Evolutionary conservation across 2,329 filamentous ascomycete species (phyloP).

Genomic region (Sarocladium oryzae): DNA sequence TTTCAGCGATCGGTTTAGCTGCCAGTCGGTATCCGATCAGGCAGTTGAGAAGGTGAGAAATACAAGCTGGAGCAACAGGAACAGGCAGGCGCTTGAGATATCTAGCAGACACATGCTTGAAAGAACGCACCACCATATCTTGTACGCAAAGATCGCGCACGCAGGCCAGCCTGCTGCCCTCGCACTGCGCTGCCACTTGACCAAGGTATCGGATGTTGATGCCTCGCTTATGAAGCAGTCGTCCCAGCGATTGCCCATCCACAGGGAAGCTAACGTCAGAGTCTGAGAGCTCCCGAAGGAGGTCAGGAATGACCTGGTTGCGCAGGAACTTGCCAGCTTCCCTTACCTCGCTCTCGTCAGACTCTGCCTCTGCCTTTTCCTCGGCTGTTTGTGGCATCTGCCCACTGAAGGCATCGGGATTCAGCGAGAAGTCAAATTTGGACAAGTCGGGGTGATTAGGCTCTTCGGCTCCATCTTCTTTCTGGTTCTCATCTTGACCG

Average conservation of each 20-base stretch:
- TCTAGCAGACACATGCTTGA: conserved; percentile 83
- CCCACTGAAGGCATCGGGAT: conserved; percentile 92
- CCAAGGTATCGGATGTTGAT: conserved; percentile 98
- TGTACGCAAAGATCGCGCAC: conserved; percentile 72
- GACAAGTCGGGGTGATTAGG: conserved; percentile 77
- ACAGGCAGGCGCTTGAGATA: conserved; percentile 75
- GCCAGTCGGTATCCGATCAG: conserved; percentile 74
- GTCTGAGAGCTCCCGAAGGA: conserved; percentile 81
- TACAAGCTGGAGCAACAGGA: conserved; percentile 70
- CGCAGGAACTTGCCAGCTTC: conserved; percentile 74
- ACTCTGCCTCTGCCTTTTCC: conserved; percentile 75
- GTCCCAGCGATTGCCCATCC: conserved; percentile 89
- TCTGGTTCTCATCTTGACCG: conserved; percentile 11
- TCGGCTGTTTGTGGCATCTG: conserved; percentile 84
- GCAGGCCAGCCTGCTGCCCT: conserved; percentile 62
- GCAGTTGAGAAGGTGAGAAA: conserved; percentile 89
- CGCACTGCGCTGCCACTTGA: conserved; percentile 66
- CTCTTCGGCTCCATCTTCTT: conserved; percentile 25
- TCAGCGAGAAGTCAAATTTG: conserved; percentile 80
- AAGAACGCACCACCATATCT: conserved; percentile 91
- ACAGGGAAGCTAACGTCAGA: conserved; percentile 96
- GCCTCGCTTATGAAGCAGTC: conserved; percentile 89
- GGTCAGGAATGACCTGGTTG: conserved; percentile 71
- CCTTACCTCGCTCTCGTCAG: conserved; percentile 84
- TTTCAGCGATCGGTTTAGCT: conserved; percentile 67